Conservation (phyloP, 2,329 filamentous ascomycete species). For the Penicillium corylophilum region DNA sequence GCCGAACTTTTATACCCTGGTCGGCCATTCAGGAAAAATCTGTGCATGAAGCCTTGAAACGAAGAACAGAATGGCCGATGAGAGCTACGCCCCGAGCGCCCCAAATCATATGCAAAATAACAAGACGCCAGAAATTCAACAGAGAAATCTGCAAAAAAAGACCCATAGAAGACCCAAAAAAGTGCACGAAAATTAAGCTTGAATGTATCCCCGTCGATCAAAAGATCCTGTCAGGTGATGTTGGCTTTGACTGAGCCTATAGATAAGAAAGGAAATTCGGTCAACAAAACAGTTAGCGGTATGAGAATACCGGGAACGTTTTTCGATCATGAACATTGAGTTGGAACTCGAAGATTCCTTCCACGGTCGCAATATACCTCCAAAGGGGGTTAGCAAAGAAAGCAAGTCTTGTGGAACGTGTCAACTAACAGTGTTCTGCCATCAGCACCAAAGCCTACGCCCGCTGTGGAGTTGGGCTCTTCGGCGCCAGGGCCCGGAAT, state of each 20-base stretch:
- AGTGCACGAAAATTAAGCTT: not conserved
- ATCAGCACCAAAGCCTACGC: slow-evolving; percentile 49
- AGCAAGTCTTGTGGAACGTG: not conserved
- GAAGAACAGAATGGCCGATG: slow-evolving; percentile 3
- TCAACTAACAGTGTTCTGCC: slow-evolving; percentile 47
- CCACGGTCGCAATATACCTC: slow-evolving; percentile 50
- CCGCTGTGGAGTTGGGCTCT: slow-evolving; percentile 46
- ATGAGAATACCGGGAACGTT: slow-evolving; percentile 46
- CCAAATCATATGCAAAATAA: slow-evolving; percentile 20
- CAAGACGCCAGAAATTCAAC: not conserved
- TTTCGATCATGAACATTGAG: slow-evolving; percentile 49
- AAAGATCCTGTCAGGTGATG: not conserved
- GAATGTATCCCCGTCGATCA: not conserved
- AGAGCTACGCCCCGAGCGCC: slow-evolving; percentile 21
- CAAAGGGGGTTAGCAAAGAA: slow-evolving; percentile 1
- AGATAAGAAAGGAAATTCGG: not conserved
- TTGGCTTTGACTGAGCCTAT: not conserved
- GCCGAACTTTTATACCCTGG: slow-evolving; percentile 20
- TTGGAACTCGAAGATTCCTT: slow-evolving; percentile 50
- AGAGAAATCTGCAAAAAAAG: not conserved
- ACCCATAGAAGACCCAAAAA: not conserved
- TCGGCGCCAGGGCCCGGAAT: slow-evolving; percentile 33
- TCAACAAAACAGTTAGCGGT: slow-evolving; percentile 31
- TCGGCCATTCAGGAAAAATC: slow-evolving; percentile 13
- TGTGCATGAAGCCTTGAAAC: slow-evolving; percentile 5